phyloP scores from a whole-genome alignment of 352 stramenopile species.

The Phytophthora europaea region DNA sequence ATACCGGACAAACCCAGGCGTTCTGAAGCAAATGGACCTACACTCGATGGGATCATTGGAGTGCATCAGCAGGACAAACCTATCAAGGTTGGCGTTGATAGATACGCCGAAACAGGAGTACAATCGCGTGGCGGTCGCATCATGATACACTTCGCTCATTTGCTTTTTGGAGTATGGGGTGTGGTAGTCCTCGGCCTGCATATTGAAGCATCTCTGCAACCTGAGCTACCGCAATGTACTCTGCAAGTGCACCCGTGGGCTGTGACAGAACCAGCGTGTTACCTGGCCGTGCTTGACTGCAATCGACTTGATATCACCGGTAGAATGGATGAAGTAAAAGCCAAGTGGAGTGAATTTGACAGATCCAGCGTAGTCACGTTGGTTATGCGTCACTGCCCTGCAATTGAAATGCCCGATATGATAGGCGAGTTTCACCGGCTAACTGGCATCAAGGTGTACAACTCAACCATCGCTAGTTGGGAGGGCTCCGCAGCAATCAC shows the following conservation, averaged over 20 bases:
- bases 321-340: constrained; percentile 12
- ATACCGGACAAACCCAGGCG: constrained; percentile 5
- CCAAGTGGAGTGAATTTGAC: constrained; percentile 32
- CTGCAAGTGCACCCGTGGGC: constrained; percentile 40
- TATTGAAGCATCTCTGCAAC: constrained; percentile 15
- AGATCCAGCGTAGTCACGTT: constrained; percentile 28
- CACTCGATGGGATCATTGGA: constrained; percentile 12
- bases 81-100: constrained; percentile 7
- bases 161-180: constrained; percentile 17
- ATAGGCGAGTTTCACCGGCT: constrained; percentile 31
- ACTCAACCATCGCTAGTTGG: constrained; percentile 40
- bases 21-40: neutral
- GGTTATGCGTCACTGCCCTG: constrained; percentile 38
- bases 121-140: neutral
- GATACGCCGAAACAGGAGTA: constrained; percentile 2
- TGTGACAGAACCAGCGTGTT: constrained; percentile 30
- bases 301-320: constrained; percentile 13
- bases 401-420: constrained; percentile 26
- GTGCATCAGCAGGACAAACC: neutral
- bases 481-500: constrained; percentile 24
- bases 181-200: constrained; percentile 21
- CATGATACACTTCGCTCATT: neutral
- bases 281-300: constrained; percentile 44
- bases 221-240: constrained; percentile 16
- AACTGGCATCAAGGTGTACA: constrained; percentile 47